Evolutionary conservation across 495 filamentous ascomycete species (phyloP), one percentile per base, ranked within the genome.

Genomic region (Annulohypoxylon maeteangense): DNA sequence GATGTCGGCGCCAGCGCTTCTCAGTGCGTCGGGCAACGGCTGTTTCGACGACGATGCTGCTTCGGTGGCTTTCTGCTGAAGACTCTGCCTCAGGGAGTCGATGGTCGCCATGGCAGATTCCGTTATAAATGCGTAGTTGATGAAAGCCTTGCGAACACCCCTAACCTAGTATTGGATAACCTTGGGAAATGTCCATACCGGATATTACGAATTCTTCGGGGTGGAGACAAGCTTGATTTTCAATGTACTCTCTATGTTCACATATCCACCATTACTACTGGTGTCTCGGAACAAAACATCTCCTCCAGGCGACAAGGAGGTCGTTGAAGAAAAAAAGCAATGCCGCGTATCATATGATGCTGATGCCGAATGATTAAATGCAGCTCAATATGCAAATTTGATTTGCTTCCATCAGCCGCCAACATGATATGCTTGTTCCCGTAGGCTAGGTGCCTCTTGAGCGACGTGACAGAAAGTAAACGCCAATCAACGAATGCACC

Each of bases 1-100:
- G 72, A 82, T 83, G 34, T 87, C 79, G 67, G 88, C 88, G 56
- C 85, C 87, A 65, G 75, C 76, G 70, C 77, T 80, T 79, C 88
- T 88, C 64, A 90, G 75, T 69, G 54, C 69, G 42, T 88, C 84
- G 62, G 87, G 86, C 57, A 90, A 68, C n/a, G 80, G 77, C 66
- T 82, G 78, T 67, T 72, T 80, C 51, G 67, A 54, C 38, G 68
- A 77, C 58, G 72, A 67, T 27, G 72, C 62, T 38, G 60, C 78
- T 68, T 63, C 72, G 7, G 65, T 68, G 61, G 76, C 79, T 68
- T 77, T 78, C 56, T 85, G 74, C 76, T 71, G 79, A 36, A 90
- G 85, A 36, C 83, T 82, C 44, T 29, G 25, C 75, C 87, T 87
- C 31, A 89, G 79, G 48, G 76, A 74, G 29, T 83, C 71, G 70